Conservation (phyloP, 192 early-diverging fungal species). For the Podila minutissima region DNA sequence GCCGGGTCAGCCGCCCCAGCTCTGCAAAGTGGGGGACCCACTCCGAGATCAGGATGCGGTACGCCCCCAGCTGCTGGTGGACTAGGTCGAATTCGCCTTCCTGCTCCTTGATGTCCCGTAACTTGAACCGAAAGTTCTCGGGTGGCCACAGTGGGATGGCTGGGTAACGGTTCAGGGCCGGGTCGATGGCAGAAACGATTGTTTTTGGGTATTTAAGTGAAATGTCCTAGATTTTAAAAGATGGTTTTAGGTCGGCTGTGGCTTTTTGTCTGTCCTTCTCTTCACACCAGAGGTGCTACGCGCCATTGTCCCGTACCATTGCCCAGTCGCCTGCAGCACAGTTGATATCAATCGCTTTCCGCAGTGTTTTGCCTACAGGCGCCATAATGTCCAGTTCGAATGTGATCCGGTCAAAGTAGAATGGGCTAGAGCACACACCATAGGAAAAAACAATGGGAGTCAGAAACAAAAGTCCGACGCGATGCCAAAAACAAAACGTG, state of each 20-base stretch:
- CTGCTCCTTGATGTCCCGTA: slow-evolving; percentile 34
- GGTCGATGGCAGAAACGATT: slow-evolving; percentile 37
- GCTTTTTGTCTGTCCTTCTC: too few relatives aligned
- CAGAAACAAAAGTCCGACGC: not conserved
- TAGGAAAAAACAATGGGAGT: not conserved
- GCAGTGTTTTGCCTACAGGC: slow-evolving; percentile 28
- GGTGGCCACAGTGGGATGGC: slow-evolving; percentile 19
- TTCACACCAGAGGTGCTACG: too few relatives aligned
- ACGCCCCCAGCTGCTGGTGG: slow-evolving; percentile 39
- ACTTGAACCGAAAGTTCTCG: slow-evolving; percentile 33
- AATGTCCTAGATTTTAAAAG: slow-evolving; percentile 21
- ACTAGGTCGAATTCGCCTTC: slow-evolving; percentile 46
- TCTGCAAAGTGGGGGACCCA: slow-evolving; percentile 50
- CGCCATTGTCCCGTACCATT: slow-evolving; percentile 19
- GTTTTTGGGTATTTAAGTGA: slow-evolving; percentile 33
- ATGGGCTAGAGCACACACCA: slow-evolving; percentile 7
- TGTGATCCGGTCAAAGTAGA: slow-evolving; percentile 41
- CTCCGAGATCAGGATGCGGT: slow-evolving; percentile 34
- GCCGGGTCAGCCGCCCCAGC: slow-evolving; percentile 18
- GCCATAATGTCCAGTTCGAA: slow-evolving; percentile 44
- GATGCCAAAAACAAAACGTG: not conserved
- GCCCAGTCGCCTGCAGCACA: slow-evolving; percentile 44
- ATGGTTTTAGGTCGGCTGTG: too few relatives aligned
- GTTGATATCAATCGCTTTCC: slow-evolving; percentile 45
- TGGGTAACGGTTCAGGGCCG: slow-evolving; percentile 3